Evolutionary conservation across 176 grass and related monocot genomes (phyloP).

Genomic region (Carex littledalei): DNA sequence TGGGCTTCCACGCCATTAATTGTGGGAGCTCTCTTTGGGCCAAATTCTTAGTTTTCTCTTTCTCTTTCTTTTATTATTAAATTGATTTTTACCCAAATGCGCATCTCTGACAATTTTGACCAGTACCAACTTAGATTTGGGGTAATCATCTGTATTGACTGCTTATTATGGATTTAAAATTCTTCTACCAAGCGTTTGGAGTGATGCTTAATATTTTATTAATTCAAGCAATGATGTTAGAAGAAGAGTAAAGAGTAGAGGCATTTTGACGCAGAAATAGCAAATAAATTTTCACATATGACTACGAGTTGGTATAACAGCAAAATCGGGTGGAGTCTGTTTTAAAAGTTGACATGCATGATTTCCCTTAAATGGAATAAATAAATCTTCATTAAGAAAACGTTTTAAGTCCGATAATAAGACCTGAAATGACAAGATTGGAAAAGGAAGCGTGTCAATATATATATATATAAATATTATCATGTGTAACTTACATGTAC

Average conservation of each 20-base stretch:
- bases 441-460: not conserved
- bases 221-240: not conserved
- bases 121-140: not conserved
- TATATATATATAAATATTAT: not conserved
- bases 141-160: not conserved
- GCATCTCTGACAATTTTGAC: not conserved
- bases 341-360: not conserved
- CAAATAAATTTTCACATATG: not conserved
- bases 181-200: not conserved
- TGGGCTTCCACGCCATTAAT: slow-evolving; percentile 41
- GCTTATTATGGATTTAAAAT: not conserved
- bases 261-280: not conserved
- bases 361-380: not conserved
- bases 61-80: not conserved
- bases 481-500: not conserved
- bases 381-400: not conserved
- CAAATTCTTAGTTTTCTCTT: slow-evolving; percentile 1
- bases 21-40: not conserved
- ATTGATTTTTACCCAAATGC: not conserved
- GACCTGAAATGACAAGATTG: not conserved
- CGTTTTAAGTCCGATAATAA: not conserved
- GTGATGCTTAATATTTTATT: not conserved
- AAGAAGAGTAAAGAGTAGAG: not conserved
- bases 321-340: not conserved
- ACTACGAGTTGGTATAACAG: not conserved